Evolutionary conservation across 768 basidiomycete species (phyloP).

Genomic region (Phanerodontia chrysosporium): DNA sequence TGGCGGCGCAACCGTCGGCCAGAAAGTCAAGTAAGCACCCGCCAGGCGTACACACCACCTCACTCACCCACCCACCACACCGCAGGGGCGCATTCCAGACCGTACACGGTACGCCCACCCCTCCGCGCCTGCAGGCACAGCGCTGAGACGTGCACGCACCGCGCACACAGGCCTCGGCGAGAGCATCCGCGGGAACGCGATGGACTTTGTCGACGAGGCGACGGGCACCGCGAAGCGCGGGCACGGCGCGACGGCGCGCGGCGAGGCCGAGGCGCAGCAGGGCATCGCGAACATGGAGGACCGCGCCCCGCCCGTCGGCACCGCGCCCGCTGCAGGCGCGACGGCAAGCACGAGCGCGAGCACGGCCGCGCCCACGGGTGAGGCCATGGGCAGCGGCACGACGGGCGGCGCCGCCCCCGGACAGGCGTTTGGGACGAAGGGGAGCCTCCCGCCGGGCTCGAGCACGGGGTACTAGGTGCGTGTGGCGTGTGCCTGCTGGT

Average conservation of each 20-base stretch:
- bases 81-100: slow-evolving; percentile 11
- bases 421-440: no score
- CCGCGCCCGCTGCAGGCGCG: background rate
- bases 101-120: slow-evolving; percentile 5
- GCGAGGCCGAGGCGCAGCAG: background rate
- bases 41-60: background rate
- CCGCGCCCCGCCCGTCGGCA: background rate
- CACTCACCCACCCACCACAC: background rate
- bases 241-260: slow-evolving; percentile 6
- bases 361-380: no score
- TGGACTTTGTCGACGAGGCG: slow-evolving; percentile 16
- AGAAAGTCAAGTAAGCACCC: slow-evolving; percentile 14
- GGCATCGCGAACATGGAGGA: slow-evolving; percentile 10
- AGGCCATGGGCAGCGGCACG: no score
- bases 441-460: no score
- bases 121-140: background rate
- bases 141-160: background rate
- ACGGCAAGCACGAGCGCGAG: background rate
- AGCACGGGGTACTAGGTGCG: no score
- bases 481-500: no score
- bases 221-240: slow-evolving; percentile 6
- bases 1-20: slow-evolving; percentile 5
- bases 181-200: slow-evolving; percentile 14
- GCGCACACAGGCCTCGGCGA: slow-evolving; percentile 10
- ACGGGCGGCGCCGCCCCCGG: no score